phyloP scores from a whole-genome alignment of 768 basidiomycete species.

The Trametes punicea region DNA sequence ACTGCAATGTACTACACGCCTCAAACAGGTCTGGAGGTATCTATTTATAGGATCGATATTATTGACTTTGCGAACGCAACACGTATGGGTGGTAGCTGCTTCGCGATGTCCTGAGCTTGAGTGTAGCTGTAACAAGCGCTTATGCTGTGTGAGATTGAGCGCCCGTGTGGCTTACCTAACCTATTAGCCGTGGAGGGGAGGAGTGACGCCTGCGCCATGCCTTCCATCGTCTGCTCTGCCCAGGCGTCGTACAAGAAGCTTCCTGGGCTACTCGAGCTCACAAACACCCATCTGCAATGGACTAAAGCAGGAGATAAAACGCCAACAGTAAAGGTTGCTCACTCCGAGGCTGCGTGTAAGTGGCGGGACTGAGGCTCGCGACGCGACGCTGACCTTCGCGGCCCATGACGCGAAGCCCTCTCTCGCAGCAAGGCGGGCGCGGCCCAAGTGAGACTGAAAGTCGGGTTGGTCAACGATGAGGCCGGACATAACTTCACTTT shows the following conservation, averaged over 20 bases:
- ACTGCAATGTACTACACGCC: too few relatives aligned
- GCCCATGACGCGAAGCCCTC: slow-evolving; percentile 45
- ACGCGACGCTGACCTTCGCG: slow-evolving; percentile 12
- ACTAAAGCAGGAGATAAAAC: slow-evolving; percentile 66
- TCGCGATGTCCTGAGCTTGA: too few relatives aligned
- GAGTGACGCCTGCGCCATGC: slow-evolving; percentile 40
- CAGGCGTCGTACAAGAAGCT: slow-evolving; percentile 85
- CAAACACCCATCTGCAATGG: slow-evolving; percentile 73
- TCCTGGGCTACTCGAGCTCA: slow-evolving; percentile 71
- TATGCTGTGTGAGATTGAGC: neutral
- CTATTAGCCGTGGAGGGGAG: slow-evolving; percentile 10
- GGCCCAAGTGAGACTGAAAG: slow-evolving; percentile 73
- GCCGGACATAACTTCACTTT: slow-evolving; percentile 82
- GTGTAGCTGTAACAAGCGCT: neutral
- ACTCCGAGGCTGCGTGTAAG: slow-evolving; percentile 61
- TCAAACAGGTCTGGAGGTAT: too few relatives aligned
- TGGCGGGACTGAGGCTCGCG: slow-evolving; percentile 18
- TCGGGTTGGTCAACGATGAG: slow-evolving; percentile 66
- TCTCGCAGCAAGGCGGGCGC: slow-evolving; percentile 87
- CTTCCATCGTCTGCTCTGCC: slow-evolving; percentile 62
- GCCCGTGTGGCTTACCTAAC: slow-evolving; percentile 29
- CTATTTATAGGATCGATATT: too few relatives aligned
- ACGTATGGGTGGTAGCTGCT: too few relatives aligned
- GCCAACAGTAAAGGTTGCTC: slow-evolving; percentile 60
- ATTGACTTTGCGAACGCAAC: too few relatives aligned